phyloP scores from a whole-genome alignment of 257 asterid genomes.

The Ballota nigra region DNA sequence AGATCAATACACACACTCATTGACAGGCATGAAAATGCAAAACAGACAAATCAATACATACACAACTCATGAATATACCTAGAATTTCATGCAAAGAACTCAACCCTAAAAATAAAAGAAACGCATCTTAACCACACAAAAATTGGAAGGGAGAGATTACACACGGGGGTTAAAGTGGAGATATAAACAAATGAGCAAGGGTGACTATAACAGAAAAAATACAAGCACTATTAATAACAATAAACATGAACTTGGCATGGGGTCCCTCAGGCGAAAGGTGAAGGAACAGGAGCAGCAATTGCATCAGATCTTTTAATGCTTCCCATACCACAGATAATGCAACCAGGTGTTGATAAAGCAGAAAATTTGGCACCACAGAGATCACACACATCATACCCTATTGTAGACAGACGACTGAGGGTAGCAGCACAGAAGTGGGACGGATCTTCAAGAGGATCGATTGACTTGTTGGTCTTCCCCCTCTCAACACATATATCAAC shows the following conservation, averaged over 20 bases:
- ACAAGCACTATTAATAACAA: no score
- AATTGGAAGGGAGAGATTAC: no score
- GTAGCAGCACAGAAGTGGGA: slow-evolving; percentile 98
- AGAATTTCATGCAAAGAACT: no score
- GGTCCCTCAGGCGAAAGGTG: slow-evolving; percentile 67
- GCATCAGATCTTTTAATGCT: slow-evolving; percentile 98
- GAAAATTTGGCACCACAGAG: slow-evolving; percentile 98
- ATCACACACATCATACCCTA: slow-evolving; percentile 95
- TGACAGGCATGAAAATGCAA: no score
- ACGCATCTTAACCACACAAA: no score
- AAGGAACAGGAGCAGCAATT: slow-evolving; percentile 84
- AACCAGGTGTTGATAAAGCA: slow-evolving; percentile 88
- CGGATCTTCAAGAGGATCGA: slow-evolving; percentile 95
- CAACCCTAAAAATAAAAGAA: no score
- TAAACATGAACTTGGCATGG: no score
- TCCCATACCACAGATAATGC: slow-evolving; percentile 99
- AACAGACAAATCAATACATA: no score
- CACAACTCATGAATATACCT: no score
- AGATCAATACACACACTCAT: no score
- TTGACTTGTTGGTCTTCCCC: slow-evolving; percentile 87
- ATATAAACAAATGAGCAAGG: not conserved
- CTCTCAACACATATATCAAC: slow-evolving; percentile 88
- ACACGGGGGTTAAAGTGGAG: no score
- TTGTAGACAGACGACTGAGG: slow-evolving; percentile 90
- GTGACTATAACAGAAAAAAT: not conserved